Evolutionary conservation across 306 rosid genomes (phyloP), one percentile per base, ranked within the genome.

Genomic region (Sicyos baderoa): DNA sequence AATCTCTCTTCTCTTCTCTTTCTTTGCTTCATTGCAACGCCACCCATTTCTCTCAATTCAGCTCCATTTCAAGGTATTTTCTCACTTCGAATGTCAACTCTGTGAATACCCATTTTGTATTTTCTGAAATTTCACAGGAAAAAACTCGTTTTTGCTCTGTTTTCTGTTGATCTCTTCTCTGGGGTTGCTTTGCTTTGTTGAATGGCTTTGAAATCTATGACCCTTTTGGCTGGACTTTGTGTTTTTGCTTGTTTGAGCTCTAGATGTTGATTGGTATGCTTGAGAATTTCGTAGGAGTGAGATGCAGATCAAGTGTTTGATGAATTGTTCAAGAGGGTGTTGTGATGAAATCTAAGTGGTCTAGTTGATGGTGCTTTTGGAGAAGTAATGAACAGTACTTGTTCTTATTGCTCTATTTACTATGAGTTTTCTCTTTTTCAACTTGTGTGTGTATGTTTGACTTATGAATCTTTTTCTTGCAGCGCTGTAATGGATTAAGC

Each of bases 401-500:
- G 19, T 58, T 58, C 49, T 37, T 62, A 17, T 62, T 37, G 68
- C 4, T 61, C 16, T 8, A 6, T 27, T 7, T 61, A 35, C 49
- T 35, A 8, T 16, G 67, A 61, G 7, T 62, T 62, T 11, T 37
- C 49, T 32, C 47, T 16, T 37, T 35, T 37, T 40, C 45, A 40
- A 40, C 45, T 40, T 40, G 42, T 40, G 19, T 60, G 58, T 68
- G 23, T 3, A 9, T 50, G 15, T 48, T 7, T 40, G 45, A 40
- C 13, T 69, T 19, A 12, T 17, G 32, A 53, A 16, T 11, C 72
- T 35, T 61, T 45, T 79, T 68, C 45, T 78, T 77, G 71, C 82
- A 90, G 99, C 83, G 64, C 0, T 74, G 73, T 78, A 42, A 78
- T 85, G 91, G 84, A 83, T 80, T 84, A 77, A 79, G 83, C 75